Evolutionary conservation across 352 stramenopile genomes (phyloP).

Genomic region (Phytophthora kernoviae): DNA sequence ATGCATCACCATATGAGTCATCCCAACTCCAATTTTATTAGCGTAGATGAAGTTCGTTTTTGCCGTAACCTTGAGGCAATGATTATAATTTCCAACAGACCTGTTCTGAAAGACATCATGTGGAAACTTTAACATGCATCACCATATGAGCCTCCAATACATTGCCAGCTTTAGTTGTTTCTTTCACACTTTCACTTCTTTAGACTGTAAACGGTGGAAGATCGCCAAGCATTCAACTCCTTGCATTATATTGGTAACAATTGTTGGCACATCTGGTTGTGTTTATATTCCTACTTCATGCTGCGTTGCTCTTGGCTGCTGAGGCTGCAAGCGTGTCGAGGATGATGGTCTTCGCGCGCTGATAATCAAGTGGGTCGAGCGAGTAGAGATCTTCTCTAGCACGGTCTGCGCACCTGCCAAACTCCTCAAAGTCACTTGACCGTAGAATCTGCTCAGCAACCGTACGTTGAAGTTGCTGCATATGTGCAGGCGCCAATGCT

Average conservation of each 20-base stretch:
- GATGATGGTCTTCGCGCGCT: constrained; percentile 59
- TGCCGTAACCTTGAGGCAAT: no score
- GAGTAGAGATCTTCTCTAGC: constrained; percentile 66
- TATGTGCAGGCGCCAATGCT: constrained; percentile 39
- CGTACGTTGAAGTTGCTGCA: constrained; percentile 58
- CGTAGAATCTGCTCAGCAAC: constrained; percentile 64
- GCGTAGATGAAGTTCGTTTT: no score
- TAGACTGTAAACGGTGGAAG: no score
- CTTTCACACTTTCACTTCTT: no score
- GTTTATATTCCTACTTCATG: constrained; percentile 7
- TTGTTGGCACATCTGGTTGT: neutral
- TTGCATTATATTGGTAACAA: no score
- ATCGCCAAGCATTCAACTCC: neutral
- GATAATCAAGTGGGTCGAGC: constrained; percentile 69
- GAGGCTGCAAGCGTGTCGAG: constrained; percentile 61
- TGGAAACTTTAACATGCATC: constrained; percentile 90
- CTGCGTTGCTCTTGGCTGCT: constrained; percentile 23
- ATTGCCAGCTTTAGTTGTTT: neutral
- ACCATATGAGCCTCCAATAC: constrained; percentile 78
- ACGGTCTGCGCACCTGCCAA: constrained; percentile 35
- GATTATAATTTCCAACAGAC: constrained; percentile 87
- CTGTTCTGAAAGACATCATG: constrained; percentile 83
- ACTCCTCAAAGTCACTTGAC: constrained; percentile 63
- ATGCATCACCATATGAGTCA: constrained; percentile 92
- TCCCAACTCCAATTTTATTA: constrained; percentile 13